These are phyloP conservation scores for Phytopythium oedochilum DNA, from an alignment of 352 stramenopile species.

Conservation along the genomic window DNA sequence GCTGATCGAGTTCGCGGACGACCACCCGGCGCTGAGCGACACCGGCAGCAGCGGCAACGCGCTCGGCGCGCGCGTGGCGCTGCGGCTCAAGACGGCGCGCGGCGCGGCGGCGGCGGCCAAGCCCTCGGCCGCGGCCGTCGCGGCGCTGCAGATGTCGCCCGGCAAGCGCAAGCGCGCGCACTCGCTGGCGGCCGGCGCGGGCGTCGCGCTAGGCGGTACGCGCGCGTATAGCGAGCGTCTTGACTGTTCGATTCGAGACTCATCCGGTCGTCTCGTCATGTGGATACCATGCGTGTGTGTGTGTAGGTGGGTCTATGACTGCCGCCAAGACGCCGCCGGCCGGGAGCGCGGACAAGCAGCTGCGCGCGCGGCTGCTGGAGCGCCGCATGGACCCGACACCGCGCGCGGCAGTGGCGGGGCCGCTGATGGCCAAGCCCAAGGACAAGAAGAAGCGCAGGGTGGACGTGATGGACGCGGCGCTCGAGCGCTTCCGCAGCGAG, in stretches of 20 bases:
- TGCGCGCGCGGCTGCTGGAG: constrained; percentile 14
- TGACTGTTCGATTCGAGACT: too few relatives aligned
- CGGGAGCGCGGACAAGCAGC: constrained; percentile 14
- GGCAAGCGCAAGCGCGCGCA: constrained; percentile 62
- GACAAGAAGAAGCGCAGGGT: constrained; percentile 53
- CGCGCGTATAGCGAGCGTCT: too few relatives aligned
- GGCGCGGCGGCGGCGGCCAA: background rate
- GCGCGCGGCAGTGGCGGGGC: too few relatives aligned
- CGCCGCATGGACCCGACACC: constrained; percentile 10
- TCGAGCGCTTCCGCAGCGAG: constrained; percentile 47
- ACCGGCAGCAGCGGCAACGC: constrained; percentile 1
- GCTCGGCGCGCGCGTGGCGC: constrained; percentile 2
- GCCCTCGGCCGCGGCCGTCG: background rate
- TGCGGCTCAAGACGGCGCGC: constrained; percentile 3
- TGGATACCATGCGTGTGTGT: constrained; percentile 1
- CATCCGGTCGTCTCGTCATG: background rate
- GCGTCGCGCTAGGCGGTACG: too few relatives aligned
- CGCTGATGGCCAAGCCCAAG: constrained; percentile 36
- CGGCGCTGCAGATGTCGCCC: constrained; percentile 12
- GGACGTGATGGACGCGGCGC: constrained; percentile 54
- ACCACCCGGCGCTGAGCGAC: constrained; percentile 9
- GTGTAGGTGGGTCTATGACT: constrained; percentile 7
- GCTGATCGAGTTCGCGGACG: constrained; percentile 35
- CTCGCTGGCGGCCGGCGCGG: constrained; percentile 23
- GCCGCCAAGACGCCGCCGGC: background rate